A percentile compares a stretch with the other conserved stretches of the same genome.
phyloP scores from a whole-genome alignment of 192 early-diverging fungal genomes.

The Polychytrium aggregatum region DNA sequence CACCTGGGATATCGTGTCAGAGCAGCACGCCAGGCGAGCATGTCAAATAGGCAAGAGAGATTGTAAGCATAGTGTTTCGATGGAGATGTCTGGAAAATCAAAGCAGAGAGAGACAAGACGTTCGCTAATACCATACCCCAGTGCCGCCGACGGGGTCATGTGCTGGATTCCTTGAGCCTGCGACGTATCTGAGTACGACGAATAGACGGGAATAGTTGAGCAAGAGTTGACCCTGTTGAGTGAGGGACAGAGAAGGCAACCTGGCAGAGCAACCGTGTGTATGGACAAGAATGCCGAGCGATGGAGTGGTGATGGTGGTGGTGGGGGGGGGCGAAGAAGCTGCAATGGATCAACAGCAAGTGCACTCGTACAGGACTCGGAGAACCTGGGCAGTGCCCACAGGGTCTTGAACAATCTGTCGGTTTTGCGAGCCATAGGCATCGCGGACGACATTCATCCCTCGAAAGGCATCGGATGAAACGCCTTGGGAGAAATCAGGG shows the following conservation, averaged over 20 bases:
- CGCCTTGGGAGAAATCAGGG: no score
- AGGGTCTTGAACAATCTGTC: conserved; percentile 15
- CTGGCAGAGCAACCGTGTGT: no score
- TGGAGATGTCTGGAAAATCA: background rate
- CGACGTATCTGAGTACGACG: conserved; percentile 10
- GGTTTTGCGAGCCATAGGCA: conserved; percentile 6
- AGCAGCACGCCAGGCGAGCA: background rate
- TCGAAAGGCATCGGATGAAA: no score
- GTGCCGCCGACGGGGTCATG: conserved; percentile 9
- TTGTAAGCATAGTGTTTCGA: background rate
- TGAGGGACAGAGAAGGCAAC: no score
- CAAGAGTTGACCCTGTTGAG: no score
- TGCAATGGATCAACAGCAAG: no score
- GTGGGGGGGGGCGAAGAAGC: no score
- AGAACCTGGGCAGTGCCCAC: conserved; percentile 9
- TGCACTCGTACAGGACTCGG: conserved; percentile 12
- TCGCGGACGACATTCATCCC: conserved; percentile 5
- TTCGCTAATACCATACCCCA: conserved; percentile 10
- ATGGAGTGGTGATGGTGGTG: no score
- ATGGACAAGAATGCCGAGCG: no score
- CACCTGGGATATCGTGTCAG: conserved; percentile 6
- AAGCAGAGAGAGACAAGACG: background rate
- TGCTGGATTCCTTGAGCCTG: conserved; percentile 9
- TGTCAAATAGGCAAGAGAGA: background rate
- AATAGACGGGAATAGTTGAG: background rate